These are phyloP conservation scores for Claviceps sp. DNA, from an alignment of 2,329 filamentous ascomycete genomes.

Conservation along the genomic window DNA sequence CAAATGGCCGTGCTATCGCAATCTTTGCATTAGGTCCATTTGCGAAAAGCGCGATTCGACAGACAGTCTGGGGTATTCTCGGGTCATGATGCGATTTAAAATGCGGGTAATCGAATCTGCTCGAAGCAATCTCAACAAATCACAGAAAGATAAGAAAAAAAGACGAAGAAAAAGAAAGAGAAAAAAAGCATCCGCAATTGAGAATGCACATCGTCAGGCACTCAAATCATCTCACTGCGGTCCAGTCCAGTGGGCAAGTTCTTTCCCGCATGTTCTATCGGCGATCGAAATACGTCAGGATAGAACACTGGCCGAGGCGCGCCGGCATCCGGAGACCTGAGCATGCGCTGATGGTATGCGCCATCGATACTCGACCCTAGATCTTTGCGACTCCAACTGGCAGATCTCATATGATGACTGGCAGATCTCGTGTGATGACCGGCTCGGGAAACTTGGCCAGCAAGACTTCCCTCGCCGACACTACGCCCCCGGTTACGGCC, in stretches of 20 bases:
- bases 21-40: neutral
- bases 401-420: slow-evolving; percentile 47
- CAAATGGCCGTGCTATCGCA: neutral
- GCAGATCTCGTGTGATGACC: slow-evolving; percentile 48
- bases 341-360: slow-evolving; percentile 11
- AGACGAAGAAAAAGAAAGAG: neutral
- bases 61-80: neutral
- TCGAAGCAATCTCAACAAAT: neutral
- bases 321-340: slow-evolving; percentile 16
- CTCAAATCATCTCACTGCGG: slow-evolving; percentile 41
- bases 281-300: slow-evolving; percentile 20
- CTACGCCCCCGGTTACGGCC: slow-evolving; percentile 45
- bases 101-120: neutral
- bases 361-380: slow-evolving; percentile 17
- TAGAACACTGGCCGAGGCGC: slow-evolving; percentile 25
- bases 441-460: slow-evolving; percentile 41
- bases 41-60: neutral
- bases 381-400: slow-evolving; percentile 40
- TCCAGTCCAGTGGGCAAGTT: slow-evolving; percentile 38
- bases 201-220: neutral
- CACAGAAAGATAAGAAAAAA: neutral
- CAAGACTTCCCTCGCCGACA: slow-evolving; percentile 36
- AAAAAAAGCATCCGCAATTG: neutral
- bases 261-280: slow-evolving; percentile 20
- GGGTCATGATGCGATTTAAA: neutral